phyloP scores from a whole-genome alignment of 306 rosid genomes.

The Acmispon strigosus region DNA sequence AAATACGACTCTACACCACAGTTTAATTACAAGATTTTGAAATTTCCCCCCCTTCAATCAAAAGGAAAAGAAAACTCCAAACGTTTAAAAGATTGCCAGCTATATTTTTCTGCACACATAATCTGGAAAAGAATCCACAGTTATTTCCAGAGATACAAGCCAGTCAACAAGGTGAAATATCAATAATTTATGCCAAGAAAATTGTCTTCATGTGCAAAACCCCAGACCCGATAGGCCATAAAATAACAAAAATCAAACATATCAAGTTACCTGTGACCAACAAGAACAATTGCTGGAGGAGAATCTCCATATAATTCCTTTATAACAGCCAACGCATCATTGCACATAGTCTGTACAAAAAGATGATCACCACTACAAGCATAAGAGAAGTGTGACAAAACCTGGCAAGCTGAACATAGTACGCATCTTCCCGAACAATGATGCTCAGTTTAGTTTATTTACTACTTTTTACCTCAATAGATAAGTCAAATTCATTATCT shows the following conservation, averaged over 20 bases:
- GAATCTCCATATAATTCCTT: slow-evolving; percentile 70
- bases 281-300: slow-evolving; percentile 78
- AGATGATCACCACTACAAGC: slow-evolving; percentile 6
- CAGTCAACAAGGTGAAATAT: background rate
- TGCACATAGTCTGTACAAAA: slow-evolving; percentile 81
- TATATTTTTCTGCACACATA: background rate
- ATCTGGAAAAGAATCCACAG: background rate
- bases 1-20: background rate
- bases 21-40: background rate
- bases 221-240: background rate
- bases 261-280: slow-evolving; percentile 68
- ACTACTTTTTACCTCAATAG: slow-evolving; percentile 56
- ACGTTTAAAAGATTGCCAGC: background rate
- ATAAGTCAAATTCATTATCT: slow-evolving; percentile 75
- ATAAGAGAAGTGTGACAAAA: slow-evolving; percentile 12
- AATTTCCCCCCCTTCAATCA: background rate
- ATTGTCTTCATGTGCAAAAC: background rate
- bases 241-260: background rate
- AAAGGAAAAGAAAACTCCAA: background rate
- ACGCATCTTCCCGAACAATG: background rate
- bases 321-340: slow-evolving; percentile 77
- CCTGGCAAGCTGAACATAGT: background rate
- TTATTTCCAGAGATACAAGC: slow-evolving; percentile 1
- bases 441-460: background rate
- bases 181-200: background rate